Conservation (phyloP, 441 rosid genomes). For the Populus hybrid region DNA sequence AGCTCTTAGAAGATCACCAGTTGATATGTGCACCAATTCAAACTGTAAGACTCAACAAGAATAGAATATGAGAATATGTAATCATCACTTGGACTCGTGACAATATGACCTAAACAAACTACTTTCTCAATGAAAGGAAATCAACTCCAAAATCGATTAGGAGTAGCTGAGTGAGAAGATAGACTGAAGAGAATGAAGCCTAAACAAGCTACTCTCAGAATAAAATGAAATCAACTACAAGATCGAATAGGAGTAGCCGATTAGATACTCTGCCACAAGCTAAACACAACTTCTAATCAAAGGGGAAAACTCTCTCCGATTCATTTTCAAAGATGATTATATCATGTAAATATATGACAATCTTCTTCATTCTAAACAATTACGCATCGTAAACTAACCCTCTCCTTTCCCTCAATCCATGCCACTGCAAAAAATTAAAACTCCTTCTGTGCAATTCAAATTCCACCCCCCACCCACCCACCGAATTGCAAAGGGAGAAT, state of each 20-base stretch:
- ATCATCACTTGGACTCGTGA: not conserved
- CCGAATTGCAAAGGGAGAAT: not conserved
- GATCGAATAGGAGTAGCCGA: not conserved
- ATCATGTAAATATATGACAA: not conserved
- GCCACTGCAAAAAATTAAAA: not conserved
- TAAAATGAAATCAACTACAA: not conserved
- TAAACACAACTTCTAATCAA: not conserved
- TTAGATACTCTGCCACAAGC: not conserved
- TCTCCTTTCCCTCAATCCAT: not conserved
- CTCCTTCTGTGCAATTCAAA: not conserved
- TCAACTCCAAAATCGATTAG: not conserved
- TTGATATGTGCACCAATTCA: slow-evolving; percentile 88
- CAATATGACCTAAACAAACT: not conserved
- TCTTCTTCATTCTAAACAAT: not conserved
- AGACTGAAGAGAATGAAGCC: slow-evolving; percentile 21
- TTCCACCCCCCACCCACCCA: not conserved
- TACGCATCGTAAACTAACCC: not conserved
- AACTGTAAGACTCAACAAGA: slow-evolving; percentile 48
- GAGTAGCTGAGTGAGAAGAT: not conserved
- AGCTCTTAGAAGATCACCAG: slow-evolving; percentile 85
- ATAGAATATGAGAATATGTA: not conserved
- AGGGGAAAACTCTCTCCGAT: not conserved
- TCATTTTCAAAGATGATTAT: not conserved
- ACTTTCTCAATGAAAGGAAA: not conserved
- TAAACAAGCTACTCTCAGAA: not conserved